Base-by-base conservation (phyloP, 805 yeast genomes). In the Candida parachauliodes region DNA sequence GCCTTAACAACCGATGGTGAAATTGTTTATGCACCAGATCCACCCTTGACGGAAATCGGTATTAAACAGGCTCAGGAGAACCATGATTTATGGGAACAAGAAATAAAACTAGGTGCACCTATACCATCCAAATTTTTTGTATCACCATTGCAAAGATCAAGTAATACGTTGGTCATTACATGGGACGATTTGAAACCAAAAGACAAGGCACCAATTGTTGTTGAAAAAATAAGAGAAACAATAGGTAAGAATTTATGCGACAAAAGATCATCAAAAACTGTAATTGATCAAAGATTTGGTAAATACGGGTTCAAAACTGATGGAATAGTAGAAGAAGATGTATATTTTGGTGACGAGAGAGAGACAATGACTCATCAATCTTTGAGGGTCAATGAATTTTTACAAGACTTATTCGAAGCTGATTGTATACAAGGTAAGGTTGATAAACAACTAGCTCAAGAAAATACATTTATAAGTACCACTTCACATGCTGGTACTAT, bases 131-230 rank as follows among this genome's bases (percentile, higher is more conserved):
- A 59, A 29, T 77, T 74, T 44, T 81, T 72, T 52, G 69, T 72
- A 20, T 78, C 84, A 2, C 87, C 88, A 0, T 70, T 81, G 58
- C 77, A 81, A 32, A 65, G 88, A 48, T 75, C 84, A 16, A 60
- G 74, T n/a, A 70, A 71, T 47, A 81, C 88, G 0, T 62, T 74
- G 44, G 60, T 65, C 5, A 54, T 66, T 31, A 79, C 86, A 1
- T 74, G 78, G 73, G 54, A 62, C 8, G 74, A 63, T 20, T 55
- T 67, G 4, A 45, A 60, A n/a, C 43, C 40, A 28, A 21, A 51
- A 24, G 36, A 41, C 19, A 27, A 49, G 37, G 40, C 47, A 5
- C 73, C 75, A 3, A 34, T 60, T 19, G 61, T 72, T 37, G 54
- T 54, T 39, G 78, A 73, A 39, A 52, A 57, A 22, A 47, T 80